Evolutionary conservation across 2,329 filamentous ascomycete species (phyloP), one percentile per base, ranked within the genome.

Genomic region (Dactylellina drechsleri): DNA sequence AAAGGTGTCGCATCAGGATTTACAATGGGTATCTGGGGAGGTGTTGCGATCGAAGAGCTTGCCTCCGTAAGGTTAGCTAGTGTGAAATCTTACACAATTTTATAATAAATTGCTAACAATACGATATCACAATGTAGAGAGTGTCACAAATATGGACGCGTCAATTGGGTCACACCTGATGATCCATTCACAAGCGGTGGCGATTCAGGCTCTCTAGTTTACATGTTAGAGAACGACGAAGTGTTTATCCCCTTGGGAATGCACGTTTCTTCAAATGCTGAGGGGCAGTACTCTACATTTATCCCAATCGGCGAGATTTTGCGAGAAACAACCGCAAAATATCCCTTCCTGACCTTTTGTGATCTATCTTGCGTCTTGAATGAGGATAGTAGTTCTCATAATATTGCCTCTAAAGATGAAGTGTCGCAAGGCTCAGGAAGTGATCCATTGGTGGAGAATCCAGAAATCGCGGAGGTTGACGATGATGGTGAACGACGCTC

Each of bases 191-290:
- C 47, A 7, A 16, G 6, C 15, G 47, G 7, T 6, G 47, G 47
- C 6, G 47, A 50, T n/a, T 50, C 47, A 16, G 47, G 47, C 15
- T 50, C 47, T 6, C 47, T 50, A 20, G 47, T 50, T 50, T 50
- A 50, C 16, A 8, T 16, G 7, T 20, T 50, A 7, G 7, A 16
- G 13, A n/a, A 50, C n/a, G 6, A 50, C 6, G 47, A 50, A 8
- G 16, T 50, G 6, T 50, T 16, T 50, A n/a, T 50, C 6, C 47
- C 47, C n/a, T 6, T 50, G 6, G 47, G 47, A 6, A n/a, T 50
- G n/a, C 47, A 50, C n/a, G 47, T 50, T n/a, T 6, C 36, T 13
- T 7, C 36, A 41, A 41, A 41, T 41, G 36, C 13, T 7, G 36
- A 41, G 13, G 7, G 6, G 7, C 7, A 13, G 13, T 7, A 7